Evolutionary conservation across 768 basidiomycete species (phyloP).

Genomic region (Mrakia blollopis): DNA sequence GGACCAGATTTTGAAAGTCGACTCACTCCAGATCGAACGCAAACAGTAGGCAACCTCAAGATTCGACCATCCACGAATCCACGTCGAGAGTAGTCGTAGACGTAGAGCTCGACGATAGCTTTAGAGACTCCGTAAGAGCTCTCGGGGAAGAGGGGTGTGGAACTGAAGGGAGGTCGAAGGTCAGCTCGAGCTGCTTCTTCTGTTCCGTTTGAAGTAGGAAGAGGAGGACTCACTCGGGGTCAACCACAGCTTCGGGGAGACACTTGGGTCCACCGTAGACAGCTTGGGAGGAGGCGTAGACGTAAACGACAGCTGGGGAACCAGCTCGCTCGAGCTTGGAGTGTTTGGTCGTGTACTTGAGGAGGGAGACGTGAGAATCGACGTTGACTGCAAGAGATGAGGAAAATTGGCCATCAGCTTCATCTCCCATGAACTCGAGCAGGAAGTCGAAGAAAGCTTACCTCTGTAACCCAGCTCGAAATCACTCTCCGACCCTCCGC

Average conservation of each 20-base stretch:
- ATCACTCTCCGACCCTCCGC: conserved; percentile 57
- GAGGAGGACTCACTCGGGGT: conserved; percentile 38
- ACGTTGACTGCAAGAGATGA: conserved; percentile 40
- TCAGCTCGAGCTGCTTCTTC: background rate
- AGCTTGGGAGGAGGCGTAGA: conserved; percentile 42
- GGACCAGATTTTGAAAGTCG: background rate
- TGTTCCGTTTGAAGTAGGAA: background rate
- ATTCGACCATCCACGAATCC: conserved; percentile 42
- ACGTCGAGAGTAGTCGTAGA: conserved; percentile 44
- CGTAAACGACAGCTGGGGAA: conserved; percentile 39
- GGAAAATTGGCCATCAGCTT: background rate
- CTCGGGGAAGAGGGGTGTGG: conserved; percentile 43
- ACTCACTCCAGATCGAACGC: conserved; percentile 42
- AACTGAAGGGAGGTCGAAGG: conserved; percentile 4
- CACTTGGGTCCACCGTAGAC: conserved; percentile 39
- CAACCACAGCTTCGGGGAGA: conserved; percentile 39
- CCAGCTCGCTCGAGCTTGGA: conserved; percentile 32
- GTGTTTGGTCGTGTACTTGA: conserved; percentile 39
- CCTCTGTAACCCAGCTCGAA: conserved; percentile 52
- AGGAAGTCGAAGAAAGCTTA: background rate
- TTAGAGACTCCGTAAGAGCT: conserved; percentile 44
- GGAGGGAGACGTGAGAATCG: conserved; percentile 41
- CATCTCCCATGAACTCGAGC: background rate
- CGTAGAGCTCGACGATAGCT: conserved; percentile 43
- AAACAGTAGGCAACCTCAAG: conserved; percentile 43